Conservation (phyloP, 345 rosid species). For the Psidium guajava region DNA sequence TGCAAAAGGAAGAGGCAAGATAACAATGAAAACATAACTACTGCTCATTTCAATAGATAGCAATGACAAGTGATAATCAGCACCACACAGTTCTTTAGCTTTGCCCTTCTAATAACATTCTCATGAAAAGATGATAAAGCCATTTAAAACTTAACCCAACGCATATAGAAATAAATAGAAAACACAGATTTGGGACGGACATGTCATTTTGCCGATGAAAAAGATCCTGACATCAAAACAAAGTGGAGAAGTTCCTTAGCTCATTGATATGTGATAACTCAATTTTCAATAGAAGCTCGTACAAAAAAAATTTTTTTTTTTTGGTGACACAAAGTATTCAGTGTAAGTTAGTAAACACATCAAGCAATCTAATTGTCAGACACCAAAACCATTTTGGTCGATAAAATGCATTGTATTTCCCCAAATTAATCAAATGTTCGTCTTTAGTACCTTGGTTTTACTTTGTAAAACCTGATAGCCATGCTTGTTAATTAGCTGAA, state of each 20-base stretch:
- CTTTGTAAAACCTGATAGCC: background rate
- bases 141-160: no score
- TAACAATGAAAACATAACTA: background rate
- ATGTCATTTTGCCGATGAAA: no score
- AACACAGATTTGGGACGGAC: no score
- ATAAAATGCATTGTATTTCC: background rate
- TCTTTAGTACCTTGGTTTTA: background rate
- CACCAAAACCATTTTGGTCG: background rate
- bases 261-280: background rate
- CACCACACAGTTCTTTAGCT: background rate
- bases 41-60: background rate
- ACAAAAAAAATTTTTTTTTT: background rate
- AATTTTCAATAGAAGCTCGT: background rate
- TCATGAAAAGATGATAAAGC: no score
- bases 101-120: no score
- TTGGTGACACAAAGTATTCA: background rate
- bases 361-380: background rate
- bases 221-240: background rate
- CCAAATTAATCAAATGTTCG: background rate
- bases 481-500: background rate
- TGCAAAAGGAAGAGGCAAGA: slow-evolving; percentile 5
- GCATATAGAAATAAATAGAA: no score
- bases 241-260: background rate
- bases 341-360: background rate
- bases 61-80: background rate